These are phyloP conservation scores for Barnettozyma populi DNA, from an alignment of 805 yeast species.

Conservation along the genomic window DNA sequence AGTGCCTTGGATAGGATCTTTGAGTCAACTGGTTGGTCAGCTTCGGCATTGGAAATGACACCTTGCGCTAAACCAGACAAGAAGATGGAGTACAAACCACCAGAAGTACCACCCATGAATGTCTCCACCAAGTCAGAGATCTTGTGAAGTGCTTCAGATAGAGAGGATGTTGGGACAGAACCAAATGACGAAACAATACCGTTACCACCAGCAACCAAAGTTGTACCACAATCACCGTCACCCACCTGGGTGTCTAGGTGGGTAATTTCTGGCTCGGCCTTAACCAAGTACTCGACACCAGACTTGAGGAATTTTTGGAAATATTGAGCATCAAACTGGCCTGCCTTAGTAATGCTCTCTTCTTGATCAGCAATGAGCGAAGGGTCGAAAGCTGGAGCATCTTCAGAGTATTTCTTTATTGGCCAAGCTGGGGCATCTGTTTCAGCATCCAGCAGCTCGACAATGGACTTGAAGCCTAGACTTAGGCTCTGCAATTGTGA, in stretches of 20 bases:
- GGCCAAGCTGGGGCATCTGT: slow-evolving; percentile 85
- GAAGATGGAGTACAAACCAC: slow-evolving; percentile 85
- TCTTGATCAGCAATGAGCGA: slow-evolving; percentile 26
- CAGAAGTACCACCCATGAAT: slow-evolving; percentile 97
- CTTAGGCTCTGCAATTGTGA: slow-evolving; percentile 22
- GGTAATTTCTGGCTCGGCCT: slow-evolving; percentile 80
- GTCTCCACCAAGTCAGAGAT: slow-evolving; percentile 81
- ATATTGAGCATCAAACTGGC: slow-evolving; percentile 29
- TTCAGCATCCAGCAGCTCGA: slow-evolving; percentile 60
- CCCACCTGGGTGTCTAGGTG: slow-evolving; percentile 85
- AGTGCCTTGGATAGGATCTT: slow-evolving; percentile 44
- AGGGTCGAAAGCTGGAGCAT: slow-evolving; percentile 29
- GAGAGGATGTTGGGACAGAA: slow-evolving; percentile 32
- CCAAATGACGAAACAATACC: slow-evolving; percentile 56
- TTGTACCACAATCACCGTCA: slow-evolving; percentile 97
- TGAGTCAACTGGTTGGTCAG: slow-evolving; percentile 26
- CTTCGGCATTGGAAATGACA: slow-evolving; percentile 28
- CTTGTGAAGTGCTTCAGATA: slow-evolving; percentile 55
- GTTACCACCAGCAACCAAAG: slow-evolving; percentile 76
- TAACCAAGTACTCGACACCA: slow-evolving; percentile 48
- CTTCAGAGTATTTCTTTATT: slow-evolving; percentile 21
- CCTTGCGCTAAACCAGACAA: slow-evolving; percentile 69
- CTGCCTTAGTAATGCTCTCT: slow-evolving; percentile 30
- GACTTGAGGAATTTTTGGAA: slow-evolving; percentile 35
- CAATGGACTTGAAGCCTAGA: slow-evolving; percentile 29